Evolutionary conservation across 2,329 filamentous ascomycete species (phyloP).

Genomic region (Neofusicoccum cordaticola): DNA sequence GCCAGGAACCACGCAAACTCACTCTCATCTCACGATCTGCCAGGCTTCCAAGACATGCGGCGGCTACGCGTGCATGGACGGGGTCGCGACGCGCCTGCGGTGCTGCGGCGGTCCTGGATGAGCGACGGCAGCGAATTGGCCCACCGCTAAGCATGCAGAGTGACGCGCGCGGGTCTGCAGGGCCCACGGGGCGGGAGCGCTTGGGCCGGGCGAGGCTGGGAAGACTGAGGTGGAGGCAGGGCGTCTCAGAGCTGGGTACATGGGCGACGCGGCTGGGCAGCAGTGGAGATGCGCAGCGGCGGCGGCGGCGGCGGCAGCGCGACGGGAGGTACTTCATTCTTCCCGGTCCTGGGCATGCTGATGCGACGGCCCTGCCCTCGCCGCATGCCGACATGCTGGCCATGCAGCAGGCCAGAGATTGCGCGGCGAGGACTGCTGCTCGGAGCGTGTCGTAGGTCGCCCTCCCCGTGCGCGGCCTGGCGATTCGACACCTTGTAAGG

Average conservation of each 20-base stretch:
- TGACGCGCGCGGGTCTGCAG: constrained; percentile 8
- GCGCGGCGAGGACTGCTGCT: neutral
- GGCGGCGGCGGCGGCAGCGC: neutral
- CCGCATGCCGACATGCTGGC: neutral
- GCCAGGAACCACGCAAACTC: constrained; percentile 2
- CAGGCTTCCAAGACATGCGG: constrained; percentile 5
- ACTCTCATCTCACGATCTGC: neutral
- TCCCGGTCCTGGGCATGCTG: neutral
- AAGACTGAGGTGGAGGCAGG: neutral
- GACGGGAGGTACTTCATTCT: constrained; percentile 8
- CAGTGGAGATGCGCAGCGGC: constrained; percentile 1
- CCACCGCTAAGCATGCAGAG: neutral
- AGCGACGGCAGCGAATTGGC: neutral
- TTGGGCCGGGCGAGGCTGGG: neutral
- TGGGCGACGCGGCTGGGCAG: constrained; percentile 6
- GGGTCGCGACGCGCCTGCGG: constrained; percentile 1
- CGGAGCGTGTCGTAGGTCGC: constrained; percentile 9
- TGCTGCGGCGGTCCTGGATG: constrained; percentile 3
- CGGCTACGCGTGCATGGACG: constrained; percentile 9
- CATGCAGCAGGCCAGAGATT: neutral
- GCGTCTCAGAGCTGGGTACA: constrained; percentile 10
- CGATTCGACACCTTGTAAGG: constrained; percentile 14
- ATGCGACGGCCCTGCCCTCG: neutral
- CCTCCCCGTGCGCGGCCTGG: neutral
- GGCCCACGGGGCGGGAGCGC: neutral